Evolutionary conservation across 148 eudicot species (phyloP).

Genomic region (Rhododendron kiyosumense): DNA sequence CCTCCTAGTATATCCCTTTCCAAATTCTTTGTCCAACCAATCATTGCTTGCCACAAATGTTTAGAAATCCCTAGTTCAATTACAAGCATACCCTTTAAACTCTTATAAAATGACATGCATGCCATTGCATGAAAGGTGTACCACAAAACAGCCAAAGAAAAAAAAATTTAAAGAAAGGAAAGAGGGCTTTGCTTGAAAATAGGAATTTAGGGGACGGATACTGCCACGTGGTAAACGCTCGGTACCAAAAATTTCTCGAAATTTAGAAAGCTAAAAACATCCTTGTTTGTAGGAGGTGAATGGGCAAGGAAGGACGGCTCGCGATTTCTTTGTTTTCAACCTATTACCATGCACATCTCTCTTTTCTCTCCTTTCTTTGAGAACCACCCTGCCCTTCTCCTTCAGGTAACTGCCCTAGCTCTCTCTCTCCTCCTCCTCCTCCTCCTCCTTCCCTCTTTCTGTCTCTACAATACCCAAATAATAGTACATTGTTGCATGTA

Average conservation of each 20-base stretch:
- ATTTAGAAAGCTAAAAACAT: conserved; percentile 1
- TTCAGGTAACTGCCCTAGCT: conserved; percentile 21
- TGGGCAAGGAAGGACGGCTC: conserved; percentile 28
- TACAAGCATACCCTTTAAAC: not conserved
- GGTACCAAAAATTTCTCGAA: too few species aligned
- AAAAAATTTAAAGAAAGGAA: not conserved
- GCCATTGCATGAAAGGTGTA: not conserved
- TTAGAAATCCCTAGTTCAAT: not conserved
- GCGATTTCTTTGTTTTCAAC: conserved; percentile 15
- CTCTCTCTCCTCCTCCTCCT: not conserved
- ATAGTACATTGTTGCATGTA: not conserved
- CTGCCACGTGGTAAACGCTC: too few species aligned
- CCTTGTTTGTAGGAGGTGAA: conserved; percentile 42
- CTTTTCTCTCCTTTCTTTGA: conserved; percentile 29
- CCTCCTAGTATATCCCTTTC: not conserved
- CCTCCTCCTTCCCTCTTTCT: not conserved
- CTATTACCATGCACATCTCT: conserved; percentile 25
- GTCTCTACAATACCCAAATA: not conserved
- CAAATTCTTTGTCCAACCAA: not conserved
- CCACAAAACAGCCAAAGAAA: not conserved
- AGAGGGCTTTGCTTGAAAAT: conserved; percentile 16
- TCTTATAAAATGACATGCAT: not conserved
- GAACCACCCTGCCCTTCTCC: conserved; percentile 53
- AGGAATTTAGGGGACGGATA: not conserved
- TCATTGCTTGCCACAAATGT: not conserved